Evolutionary conservation across 1,284 basidiomycete genomes (phyloP), one percentile per base, ranked within the genome.

Genomic region (Leccinum pachyderme): DNA sequence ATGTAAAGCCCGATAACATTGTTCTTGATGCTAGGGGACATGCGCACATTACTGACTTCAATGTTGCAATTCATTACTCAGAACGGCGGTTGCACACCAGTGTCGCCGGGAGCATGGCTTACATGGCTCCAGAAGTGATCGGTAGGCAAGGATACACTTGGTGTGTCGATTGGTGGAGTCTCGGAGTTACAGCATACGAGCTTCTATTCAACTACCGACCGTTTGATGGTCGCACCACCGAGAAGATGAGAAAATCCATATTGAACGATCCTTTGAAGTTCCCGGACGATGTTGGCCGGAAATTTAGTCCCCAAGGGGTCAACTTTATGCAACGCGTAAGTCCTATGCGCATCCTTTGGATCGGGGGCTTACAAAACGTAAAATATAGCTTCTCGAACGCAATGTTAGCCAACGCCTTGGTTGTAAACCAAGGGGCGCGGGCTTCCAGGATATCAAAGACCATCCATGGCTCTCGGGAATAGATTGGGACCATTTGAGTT

Each of bases 1-100:
- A 98, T 72, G 73, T 99, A 58, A 98, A 99, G 71, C 96, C 96
- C 1, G 96, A 99, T 72, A 98, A 99, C 70, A 91, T 99, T 60
- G 81, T 99, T 11, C 80, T 99, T 41, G 96, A 98, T 72, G 85
- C 91, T 45, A 78, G 82, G 63, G 96, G 96, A 0, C 95, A 99
- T 69, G 96, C 93, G 0, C 95, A 98, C 69, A 80, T 99, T 60
- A 98, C 96, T 13, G 96, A 98, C 74, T 97, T 99, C 77, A 99
- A 99, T 71, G 95, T 98, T 62, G 96, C 95, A 13, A 95, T 98
- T 7, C 96, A 98, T 72, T 98, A 93, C 70, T 95, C 94, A 7
- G 89, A 93, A 54, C 80, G 88, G 46, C 80, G 92, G 32, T 71
- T 91, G 56, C 86, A 98, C 69, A 95, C 91, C 1, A 94, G 92